These are phyloP conservation scores for Auricularia cornea DNA, from an alignment of 768 basidiomycete species.

Conservation along the genomic window DNA sequence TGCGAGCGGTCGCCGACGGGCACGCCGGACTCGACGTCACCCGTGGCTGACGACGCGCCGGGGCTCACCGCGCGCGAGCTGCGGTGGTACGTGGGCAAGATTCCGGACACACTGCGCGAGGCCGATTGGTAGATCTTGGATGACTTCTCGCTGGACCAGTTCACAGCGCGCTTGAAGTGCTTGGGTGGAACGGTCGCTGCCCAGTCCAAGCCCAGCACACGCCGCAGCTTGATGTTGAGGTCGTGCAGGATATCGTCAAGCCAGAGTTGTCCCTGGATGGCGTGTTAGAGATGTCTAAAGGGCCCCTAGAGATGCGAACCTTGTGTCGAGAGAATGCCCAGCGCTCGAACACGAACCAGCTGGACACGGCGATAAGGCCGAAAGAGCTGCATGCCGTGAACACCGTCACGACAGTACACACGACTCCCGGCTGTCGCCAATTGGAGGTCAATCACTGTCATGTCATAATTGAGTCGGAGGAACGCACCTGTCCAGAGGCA, in stretches of 20 bases:
- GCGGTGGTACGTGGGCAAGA: neutral
- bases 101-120: neutral
- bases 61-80: neutral
- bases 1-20: neutral
- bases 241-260: slow-evolving; percentile 51
- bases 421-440: slow-evolving; percentile 41
- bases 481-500: slow-evolving; percentile 35
- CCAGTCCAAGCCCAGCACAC: slow-evolving; percentile 19
- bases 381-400: slow-evolving; percentile 68
- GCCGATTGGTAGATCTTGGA: neutral
- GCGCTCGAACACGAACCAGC: slow-evolving; percentile 67
- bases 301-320: neutral
- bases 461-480: too few relatives aligned
- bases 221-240: slow-evolving; percentile 24
- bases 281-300: neutral
- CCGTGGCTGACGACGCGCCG: neutral
- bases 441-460: too few relatives aligned
- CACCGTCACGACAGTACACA: slow-evolving; percentile 65
- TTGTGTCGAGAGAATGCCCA: slow-evolving; percentile 54
- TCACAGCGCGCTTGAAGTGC: slow-evolving; percentile 1
- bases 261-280: slow-evolving; percentile 48
- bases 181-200: slow-evolving; percentile 3
- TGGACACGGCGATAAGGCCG: slow-evolving; percentile 59
- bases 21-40: neutral
- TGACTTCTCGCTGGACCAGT: neutral